Percentiles rank a stretch among this genome's conserved stretches.
phyloP scores from a whole-genome alignment of 139 green algal species.

The Coccomyxa sp. region DNA sequence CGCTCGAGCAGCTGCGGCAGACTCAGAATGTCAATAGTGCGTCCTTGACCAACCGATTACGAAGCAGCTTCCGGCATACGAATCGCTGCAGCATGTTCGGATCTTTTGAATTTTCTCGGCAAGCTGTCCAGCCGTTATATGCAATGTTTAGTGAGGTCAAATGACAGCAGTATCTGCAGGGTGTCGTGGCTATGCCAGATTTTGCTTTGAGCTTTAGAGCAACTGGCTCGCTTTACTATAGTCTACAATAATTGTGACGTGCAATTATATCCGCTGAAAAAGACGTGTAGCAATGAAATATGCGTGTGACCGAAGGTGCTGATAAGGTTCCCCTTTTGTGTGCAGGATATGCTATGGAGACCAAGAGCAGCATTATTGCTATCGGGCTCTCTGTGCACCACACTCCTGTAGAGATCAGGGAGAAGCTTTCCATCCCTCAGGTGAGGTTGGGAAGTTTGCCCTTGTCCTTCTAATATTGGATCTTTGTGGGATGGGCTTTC shows the following conservation, averaged over 20 bases:
- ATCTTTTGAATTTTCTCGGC: not conserved
- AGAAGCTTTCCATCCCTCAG: constrained; percentile 96
- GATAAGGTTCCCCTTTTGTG: not conserved
- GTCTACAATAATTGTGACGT: no score
- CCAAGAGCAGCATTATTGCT: constrained; percentile 91
- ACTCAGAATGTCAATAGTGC: constrained; percentile 52
- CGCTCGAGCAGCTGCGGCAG: constrained; percentile 58
- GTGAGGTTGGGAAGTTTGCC: not conserved
- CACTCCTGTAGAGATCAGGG: constrained; percentile 91
- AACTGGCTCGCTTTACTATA: no score
- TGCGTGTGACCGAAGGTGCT: not conserved
- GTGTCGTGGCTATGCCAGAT: no score
- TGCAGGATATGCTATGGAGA: constrained; percentile 82
- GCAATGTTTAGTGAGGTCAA: no score
- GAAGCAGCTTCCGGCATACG: not conserved
- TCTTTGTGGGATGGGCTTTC: no score
- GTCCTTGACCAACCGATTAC: constrained; percentile 4
- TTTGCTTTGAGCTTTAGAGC: no score
- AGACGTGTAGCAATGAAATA: no score
- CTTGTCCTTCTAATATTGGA: no score
- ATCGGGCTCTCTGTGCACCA: constrained; percentile 96
- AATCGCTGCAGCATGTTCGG: not conserved
- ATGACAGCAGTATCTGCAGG: no score
- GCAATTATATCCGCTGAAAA: no score
- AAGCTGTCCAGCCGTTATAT: not conserved